Percentiles rank a stretch among this genome's conserved stretches.
Evolutionary conservation across 495 filamentous ascomycete species (phyloP).

Genomic region (Aspergillus taichungensis): DNA sequence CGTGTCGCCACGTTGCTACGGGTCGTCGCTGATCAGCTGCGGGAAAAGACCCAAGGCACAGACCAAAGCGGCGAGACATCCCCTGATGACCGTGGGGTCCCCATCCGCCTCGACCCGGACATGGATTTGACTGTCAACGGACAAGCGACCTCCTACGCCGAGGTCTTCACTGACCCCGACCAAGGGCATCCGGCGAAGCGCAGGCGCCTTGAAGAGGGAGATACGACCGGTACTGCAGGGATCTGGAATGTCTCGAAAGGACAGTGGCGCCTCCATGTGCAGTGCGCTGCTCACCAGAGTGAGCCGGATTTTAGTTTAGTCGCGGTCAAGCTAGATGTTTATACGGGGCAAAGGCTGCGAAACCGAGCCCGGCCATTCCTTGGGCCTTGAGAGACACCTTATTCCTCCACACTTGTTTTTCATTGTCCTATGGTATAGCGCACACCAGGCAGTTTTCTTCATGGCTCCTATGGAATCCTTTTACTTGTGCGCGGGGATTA

Average conservation of each 20-base stretch:
- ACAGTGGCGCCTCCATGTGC: constrained; percentile 74
- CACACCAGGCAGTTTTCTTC: no score
- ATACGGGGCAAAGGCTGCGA: constrained; percentile 55
- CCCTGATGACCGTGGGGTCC: constrained; percentile 60
- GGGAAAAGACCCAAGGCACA: constrained; percentile 55
- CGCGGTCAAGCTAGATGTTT: constrained; percentile 74
- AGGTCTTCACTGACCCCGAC: constrained; percentile 1
- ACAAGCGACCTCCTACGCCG: constrained; percentile 9
- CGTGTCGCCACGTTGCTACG: constrained; percentile 67
- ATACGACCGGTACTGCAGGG: neutral
- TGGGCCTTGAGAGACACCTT: neutral
- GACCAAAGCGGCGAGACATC: neutral
- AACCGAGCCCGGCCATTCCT: constrained; percentile 66
- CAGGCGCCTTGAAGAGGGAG: constrained; percentile 26
- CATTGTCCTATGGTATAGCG: no score
- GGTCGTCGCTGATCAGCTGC: constrained; percentile 73
- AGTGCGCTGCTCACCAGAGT: constrained; percentile 36
- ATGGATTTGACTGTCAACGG: constrained; percentile 68
- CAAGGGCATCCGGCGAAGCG: constrained; percentile 37
- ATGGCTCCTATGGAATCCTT: no score
- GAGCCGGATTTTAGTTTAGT: constrained; percentile 53
- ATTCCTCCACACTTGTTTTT: no score
- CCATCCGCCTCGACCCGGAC: constrained; percentile 57
- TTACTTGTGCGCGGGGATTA: no score
- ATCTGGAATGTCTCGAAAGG: constrained; percentile 70